Conservation (phyloP, 2,329 filamentous ascomycete genomes). For the Aspergillus sp. region DNA sequence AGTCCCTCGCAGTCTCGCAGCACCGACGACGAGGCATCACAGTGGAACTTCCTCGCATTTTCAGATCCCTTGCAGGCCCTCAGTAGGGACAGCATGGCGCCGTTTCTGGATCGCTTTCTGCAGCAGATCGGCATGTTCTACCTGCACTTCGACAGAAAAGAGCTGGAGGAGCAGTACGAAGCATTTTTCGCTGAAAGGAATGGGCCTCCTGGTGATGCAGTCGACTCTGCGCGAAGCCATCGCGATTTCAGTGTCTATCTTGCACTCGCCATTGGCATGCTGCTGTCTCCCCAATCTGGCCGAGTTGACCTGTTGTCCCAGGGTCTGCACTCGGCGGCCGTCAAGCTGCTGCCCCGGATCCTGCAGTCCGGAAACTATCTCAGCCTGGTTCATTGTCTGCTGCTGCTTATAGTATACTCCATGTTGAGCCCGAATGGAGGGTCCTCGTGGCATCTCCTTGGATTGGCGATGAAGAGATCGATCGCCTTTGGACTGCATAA, state of each 20-base stretch:
- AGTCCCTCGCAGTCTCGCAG: constrained; percentile 11
- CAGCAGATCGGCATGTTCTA: constrained; percentile 8
- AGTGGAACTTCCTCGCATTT: not conserved
- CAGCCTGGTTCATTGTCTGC: constrained; percentile 17
- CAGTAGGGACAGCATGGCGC: constrained; percentile 1
- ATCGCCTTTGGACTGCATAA: constrained; percentile 28
- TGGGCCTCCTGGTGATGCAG: not conserved
- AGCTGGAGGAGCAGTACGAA: constrained; percentile 12
- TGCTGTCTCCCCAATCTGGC: constrained; percentile 16
- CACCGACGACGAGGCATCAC: not conserved
- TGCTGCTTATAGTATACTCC: constrained; percentile 25
- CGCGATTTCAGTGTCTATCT: constrained; percentile 18
- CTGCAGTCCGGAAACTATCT: constrained; percentile 7
- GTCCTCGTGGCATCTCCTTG: constrained; percentile 32
- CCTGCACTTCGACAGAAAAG: constrained; percentile 12
- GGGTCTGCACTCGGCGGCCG: constrained; percentile 9
- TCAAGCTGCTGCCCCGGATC: constrained; percentile 10
- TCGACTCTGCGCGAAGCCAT: too few relatives aligned
- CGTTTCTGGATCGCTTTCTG: constrained; percentile 15
- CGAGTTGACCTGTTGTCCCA: constrained; percentile 11
- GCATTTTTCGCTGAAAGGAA: constrained; percentile 6
- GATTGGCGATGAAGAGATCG: constrained; percentile 30
- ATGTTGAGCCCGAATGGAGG: constrained; percentile 23
- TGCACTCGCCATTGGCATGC: constrained; percentile 14
- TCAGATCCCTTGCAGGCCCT: not conserved